Base-by-base conservation (phyloP, 495 filamentous ascomycete species). In the Penicillium ucsense region DNA sequence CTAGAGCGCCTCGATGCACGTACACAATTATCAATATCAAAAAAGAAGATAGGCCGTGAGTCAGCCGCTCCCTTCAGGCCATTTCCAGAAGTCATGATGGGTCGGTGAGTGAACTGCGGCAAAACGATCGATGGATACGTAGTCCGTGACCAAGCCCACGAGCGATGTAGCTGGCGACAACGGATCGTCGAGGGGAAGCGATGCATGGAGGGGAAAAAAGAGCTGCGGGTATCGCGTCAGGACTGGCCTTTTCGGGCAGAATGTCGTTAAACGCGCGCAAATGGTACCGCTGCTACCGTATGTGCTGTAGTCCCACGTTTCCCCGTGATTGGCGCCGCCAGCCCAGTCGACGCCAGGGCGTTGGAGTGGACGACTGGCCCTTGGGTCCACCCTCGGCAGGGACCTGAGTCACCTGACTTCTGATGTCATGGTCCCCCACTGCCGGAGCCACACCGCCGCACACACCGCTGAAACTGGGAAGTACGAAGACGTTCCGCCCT, bases 11-110 rank as follows among this genome's bases (percentile, higher is more conserved):
- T 8, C 30, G 0, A 6, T 6, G 7, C 29, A 76, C 79, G 51
- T 73, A 85, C 82, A 68, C 94, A 97, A 57, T 99, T 99, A 76
- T 99, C 94, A 62, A 99, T 96, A 59, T 99, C 94, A 53, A 89
- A 88, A 65, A 89, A 91, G 68, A 90, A 85, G 4, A 88, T 73
- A 0, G 81, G 78, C 38, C 80, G 63, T 45, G 63, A 50, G 52
- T 74, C 68, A 49, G 47, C n/a, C 31, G 46, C 53, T 40, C 51
- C 46, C 36, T 49, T 56, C 27, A 55, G 40, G 32, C 50, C 50
- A 35, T 52, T 54, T 35, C 51, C 51, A 11, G 64, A 45, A 51
- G 65, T 63, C 43, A 57, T 57, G 49, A 49, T 52, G 6, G 35
- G 50, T 41, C 45, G 43, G 27, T 31, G 35, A 8, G 33, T 43